Evolutionary conservation across 1,139 yeast genomes (phyloP), one percentile per base, ranked within the genome.

Genomic region (Yamadazyma membranifaciens): DNA sequence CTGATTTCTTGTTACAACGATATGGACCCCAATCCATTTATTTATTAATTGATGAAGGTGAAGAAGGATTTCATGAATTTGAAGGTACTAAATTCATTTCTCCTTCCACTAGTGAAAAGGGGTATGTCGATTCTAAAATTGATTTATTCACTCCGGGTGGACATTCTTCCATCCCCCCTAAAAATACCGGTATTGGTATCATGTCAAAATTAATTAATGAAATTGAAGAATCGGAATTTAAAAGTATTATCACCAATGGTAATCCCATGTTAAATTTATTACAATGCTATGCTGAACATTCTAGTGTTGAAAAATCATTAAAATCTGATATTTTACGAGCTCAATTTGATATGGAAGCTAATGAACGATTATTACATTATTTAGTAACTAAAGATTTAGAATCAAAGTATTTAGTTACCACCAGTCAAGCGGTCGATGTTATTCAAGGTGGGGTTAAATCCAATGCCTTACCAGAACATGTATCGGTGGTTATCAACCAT

Each of bases 401-500:
- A 1, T 49, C 60, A 5, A 74, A 71, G 44, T 79, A 68, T 51
- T 59, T 79, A 24, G 65, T 83, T 39, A 68, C 73, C 36, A 82
- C 89, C 1, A 74, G 87, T 6, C 87, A 81, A 55, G 87, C 89
- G 0, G 69, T 78, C n/a, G 89, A 84, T 56, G 67, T 81, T 9
- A 67, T 84, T 37, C 51, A 62, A n/a, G 91, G 91, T 9, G 92
- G 92, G 14, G 74, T 75, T 33, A 84, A 84, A 58, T 65, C 80
- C 27, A 84, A 84, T 54, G 91, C 92, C 2, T 66, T 86, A 43
- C 95, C 95, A 1, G 94, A 86, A 54, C 70, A 67, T 46, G 84
- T 78, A 5, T 64, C 69, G 5, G 65, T 81, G 15, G 57, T 71
- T 38, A 69, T 83, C 33, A 82, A 83, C 58, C 80, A 80, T 48